Percentiles rank a stretch among this genome's conserved stretches.
Conservation (phyloP, 345 rosid genomes). For the Durio zibethinus region DNA sequence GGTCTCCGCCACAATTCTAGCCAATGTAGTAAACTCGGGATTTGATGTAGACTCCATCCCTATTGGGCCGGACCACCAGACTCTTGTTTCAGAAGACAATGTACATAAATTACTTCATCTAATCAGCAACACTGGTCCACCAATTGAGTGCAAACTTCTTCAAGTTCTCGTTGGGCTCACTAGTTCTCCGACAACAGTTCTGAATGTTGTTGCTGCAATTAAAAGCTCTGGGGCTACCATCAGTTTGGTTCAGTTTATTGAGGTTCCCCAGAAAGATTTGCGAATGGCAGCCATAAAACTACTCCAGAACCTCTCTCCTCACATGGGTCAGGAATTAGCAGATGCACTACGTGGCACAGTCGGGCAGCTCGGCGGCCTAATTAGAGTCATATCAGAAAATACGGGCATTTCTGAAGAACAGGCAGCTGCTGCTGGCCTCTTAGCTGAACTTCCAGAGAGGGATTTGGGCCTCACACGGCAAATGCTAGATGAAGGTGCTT, state of each 20-base stretch:
- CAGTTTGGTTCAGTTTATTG: conserved; percentile 95
- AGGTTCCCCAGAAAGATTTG: conserved; percentile 71
- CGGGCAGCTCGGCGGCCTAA: conserved; percentile 80
- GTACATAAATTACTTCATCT: conserved; percentile 78
- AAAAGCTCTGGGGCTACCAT: conserved; percentile 88
- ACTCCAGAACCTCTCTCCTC: conserved; percentile 73
- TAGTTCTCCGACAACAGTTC: conserved; percentile 54
- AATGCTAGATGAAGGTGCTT: conserved; percentile 78
- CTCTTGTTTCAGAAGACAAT: conserved; percentile 78
- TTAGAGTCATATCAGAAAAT: conserved; percentile 62
- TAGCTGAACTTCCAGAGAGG: conserved; percentile 94
- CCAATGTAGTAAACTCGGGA: conserved; percentile 78
- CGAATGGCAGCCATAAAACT: conserved; percentile 85
- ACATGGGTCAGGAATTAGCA: conserved; percentile 85
- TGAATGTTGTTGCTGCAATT: conserved; percentile 73
- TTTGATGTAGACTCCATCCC: conserved; percentile 60
- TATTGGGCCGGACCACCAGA: conserved; percentile 69
- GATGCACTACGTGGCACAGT: conserved; percentile 68
- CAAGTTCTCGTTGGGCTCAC: conserved; percentile 97
- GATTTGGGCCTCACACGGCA: conserved; percentile 84
- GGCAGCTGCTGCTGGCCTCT: conserved; percentile 81
- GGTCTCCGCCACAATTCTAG: conserved; percentile 88
- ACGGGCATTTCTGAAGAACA: conserved; percentile 82
- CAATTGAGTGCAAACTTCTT: conserved; percentile 85
- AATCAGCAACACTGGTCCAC: conserved; percentile 95